These are phyloP conservation scores for Stylonectria norvegica DNA, from an alignment of 2,329 filamentous ascomycete species.

Conservation along the genomic window DNA sequence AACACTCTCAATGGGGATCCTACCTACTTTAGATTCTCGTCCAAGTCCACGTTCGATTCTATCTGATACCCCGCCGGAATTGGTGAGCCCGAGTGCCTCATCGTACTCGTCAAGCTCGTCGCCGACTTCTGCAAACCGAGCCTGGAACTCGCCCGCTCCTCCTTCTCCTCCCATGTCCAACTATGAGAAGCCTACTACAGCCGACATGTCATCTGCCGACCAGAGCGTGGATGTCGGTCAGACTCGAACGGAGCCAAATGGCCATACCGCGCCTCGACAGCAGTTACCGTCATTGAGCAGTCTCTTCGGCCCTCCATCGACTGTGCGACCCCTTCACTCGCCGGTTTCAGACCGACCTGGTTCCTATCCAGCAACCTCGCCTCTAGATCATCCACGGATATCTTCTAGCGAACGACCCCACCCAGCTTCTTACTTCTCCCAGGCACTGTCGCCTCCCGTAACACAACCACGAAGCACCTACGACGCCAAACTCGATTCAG, in stretches of 20 bases:
- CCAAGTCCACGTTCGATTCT: constrained; percentile 47
- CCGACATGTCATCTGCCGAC: constrained; percentile 41
- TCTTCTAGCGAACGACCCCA: constrained; percentile 38
- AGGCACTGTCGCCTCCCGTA: constrained; percentile 32
- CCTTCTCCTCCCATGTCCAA: constrained; percentile 56
- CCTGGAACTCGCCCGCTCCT: constrained; percentile 39
- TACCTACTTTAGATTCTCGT: constrained; percentile 48
- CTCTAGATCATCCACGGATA: constrained; percentile 45
- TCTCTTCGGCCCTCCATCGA: constrained; percentile 49
- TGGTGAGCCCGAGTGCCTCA: constrained; percentile 50
- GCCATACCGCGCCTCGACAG: constrained; percentile 36
- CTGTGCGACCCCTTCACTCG: constrained; percentile 43
- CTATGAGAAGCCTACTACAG: constrained; percentile 48
- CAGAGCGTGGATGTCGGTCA: constrained; percentile 38
- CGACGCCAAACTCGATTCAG: constrained; percentile 44
- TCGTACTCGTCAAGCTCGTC: constrained; percentile 45
- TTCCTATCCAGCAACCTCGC: constrained; percentile 42
- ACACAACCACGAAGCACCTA: constrained; percentile 46
- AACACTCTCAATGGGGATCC: constrained; percentile 53
- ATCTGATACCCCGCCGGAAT: constrained; percentile 53
- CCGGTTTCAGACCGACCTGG: constrained; percentile 45
- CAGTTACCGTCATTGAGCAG: constrained; percentile 57
- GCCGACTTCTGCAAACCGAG: constrained; percentile 41
- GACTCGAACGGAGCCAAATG: constrained; percentile 32
- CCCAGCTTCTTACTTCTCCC: constrained; percentile 48